Evolutionary conservation across 495 filamentous ascomycete species (phyloP).

Genomic region (Tuber microsphaerosporum): DNA sequence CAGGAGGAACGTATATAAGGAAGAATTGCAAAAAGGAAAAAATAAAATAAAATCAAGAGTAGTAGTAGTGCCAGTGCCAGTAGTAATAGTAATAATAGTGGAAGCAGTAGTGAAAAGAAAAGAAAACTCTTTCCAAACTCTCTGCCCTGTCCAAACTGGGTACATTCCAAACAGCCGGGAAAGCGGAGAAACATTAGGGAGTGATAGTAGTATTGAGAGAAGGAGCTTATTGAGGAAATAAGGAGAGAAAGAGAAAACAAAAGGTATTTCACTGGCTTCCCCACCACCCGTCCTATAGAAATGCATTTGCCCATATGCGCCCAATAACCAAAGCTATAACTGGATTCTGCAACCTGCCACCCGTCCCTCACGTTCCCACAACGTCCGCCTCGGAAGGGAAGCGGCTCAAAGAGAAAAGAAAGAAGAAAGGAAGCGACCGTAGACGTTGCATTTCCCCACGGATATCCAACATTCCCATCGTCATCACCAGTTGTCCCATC

Average conservation of each 20-base stretch:
- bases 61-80: conserved; percentile 26
- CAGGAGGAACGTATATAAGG: background rate
- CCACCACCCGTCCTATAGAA: conserved; percentile 13
- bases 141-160: background rate
- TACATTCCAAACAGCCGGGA: background rate
- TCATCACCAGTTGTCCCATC: conserved; percentile 13
- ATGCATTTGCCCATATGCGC: conserved; percentile 37
- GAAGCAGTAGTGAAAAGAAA: background rate
- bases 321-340: conserved; percentile 24
- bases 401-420: conserved; percentile 8
- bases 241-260: conserved; percentile 12
- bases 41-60: conserved; percentile 12
- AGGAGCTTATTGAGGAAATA: background rate
- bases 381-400: conserved; percentile 4
- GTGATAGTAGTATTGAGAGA: background rate
- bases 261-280: conserved; percentile 5
- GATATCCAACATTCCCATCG: background rate
- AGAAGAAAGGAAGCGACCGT: background rate
- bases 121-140: background rate
- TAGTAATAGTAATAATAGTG: conserved; percentile 12
- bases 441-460: background rate
- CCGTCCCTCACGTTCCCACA: conserved; percentile 9
- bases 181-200: background rate
- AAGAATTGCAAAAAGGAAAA: background rate
- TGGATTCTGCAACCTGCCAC: conserved; percentile 23